These are phyloP conservation scores for Phaeophleospora eucalypticola DNA, from an alignment of 2,329 filamentous ascomycete species.

Conservation along the genomic window DNA sequence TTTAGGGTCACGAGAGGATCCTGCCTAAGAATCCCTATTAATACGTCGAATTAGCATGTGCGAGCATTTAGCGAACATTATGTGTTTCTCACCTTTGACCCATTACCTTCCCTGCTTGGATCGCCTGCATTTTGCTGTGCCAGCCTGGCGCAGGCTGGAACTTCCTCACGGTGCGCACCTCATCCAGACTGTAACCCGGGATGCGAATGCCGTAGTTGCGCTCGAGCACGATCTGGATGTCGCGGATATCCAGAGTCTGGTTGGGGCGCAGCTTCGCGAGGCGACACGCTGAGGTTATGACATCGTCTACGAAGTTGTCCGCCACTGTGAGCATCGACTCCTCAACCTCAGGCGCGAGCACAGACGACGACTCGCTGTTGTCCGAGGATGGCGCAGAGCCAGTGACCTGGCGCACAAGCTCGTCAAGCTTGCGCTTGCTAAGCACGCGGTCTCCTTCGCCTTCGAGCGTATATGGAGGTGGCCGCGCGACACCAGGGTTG, in stretches of 20 bases:
- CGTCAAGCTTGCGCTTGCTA: constrained; percentile 97
- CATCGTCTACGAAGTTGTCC: constrained; percentile 90
- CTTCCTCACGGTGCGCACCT: constrained; percentile 90
- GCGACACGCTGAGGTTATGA: constrained; percentile 80
- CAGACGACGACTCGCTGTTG: constrained; percentile 53
- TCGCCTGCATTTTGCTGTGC: constrained; percentile 95
- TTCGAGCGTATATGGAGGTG: constrained; percentile 80
- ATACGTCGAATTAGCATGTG: too few relatives aligned
- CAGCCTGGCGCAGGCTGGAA: constrained; percentile 82
- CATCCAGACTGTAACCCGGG: constrained; percentile 89
- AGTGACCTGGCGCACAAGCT: constrained; percentile 89
- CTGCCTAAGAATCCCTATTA: neutral
- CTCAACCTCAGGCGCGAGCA: constrained; percentile 87
- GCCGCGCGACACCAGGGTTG: constrained; percentile 77
- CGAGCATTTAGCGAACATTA: too few relatives aligned
- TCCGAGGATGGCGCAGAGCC: constrained; percentile 70
- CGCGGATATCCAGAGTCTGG: constrained; percentile 76
- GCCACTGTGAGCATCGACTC: constrained; percentile 88
- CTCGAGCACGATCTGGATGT: constrained; percentile 53
- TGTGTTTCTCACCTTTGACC: constrained; percentile 21
- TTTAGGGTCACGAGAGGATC: neutral
- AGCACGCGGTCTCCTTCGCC: constrained; percentile 87
- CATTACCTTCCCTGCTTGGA: constrained; percentile 83
- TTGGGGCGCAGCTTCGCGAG: constrained; percentile 90
- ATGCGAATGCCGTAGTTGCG: constrained; percentile 75